phyloP scores from a whole-genome alignment of 2,329 filamentous ascomycete genomes.

The Scedosporium apiospermum region DNA sequence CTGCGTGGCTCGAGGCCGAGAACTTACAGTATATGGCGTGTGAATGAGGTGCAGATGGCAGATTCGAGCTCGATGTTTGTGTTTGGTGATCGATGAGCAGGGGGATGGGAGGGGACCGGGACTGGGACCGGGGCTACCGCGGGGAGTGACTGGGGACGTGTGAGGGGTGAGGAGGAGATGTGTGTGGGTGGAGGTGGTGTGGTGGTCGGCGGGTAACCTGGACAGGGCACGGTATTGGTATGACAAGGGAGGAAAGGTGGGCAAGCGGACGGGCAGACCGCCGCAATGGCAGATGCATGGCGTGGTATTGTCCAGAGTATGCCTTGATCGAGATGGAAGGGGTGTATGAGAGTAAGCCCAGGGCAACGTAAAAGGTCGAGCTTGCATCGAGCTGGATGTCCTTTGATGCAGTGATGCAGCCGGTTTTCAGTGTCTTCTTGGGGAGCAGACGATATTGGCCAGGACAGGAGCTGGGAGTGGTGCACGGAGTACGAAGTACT shows the following conservation, averaged over 20 bases:
- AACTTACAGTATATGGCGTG: not conserved
- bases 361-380: too few relatives aligned
- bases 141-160: too few relatives aligned
- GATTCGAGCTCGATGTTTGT: not conserved
- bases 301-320: not conserved
- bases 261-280: not conserved
- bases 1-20: not conserved
- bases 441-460: too few relatives aligned
- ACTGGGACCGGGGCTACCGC: too few relatives aligned
- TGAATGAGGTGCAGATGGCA: not conserved
- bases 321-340: not conserved
- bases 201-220: not conserved
- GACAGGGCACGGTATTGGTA: not conserved
- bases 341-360: not conserved
- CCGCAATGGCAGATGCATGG: not conserved
- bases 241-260: not conserved
- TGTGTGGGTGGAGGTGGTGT: not conserved
- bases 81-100: not conserved
- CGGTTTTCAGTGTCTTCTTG: too few relatives aligned
- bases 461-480: too few relatives aligned
- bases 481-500: too few relatives aligned
- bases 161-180: not conserved
- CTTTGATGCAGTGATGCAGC: too few relatives aligned
- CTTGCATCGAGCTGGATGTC: too few relatives aligned
- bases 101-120: not conserved